Evolutionary conservation across 176 grass and related monocot species (phyloP).

Genomic region (Puccinellia tenuiflora): DNA sequence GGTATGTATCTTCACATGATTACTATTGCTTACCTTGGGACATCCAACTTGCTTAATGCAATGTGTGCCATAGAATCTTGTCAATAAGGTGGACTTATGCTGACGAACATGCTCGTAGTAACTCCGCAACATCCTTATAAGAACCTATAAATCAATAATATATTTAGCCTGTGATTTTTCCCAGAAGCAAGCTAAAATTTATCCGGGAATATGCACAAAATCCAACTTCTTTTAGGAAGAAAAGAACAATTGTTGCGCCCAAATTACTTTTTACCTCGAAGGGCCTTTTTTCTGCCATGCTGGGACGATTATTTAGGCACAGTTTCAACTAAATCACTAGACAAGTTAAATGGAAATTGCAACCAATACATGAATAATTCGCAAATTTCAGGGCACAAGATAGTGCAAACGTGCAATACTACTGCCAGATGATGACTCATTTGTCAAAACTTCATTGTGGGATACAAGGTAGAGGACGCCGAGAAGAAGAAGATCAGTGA

Average conservation of each 20-base stretch:
- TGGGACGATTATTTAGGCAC: not conserved
- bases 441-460: too few species aligned
- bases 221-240: not conserved
- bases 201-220: not conserved
- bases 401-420: not conserved
- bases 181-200: not conserved
- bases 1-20: not conserved
- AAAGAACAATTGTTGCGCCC: not conserved
- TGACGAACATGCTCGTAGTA: slow-evolving; percentile 62
- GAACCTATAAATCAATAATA: slow-evolving; percentile 31
- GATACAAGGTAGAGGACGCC: not conserved
- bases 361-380: not conserved
- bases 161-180: not conserved
- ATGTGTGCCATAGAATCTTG: slow-evolving; percentile 70
- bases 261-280: not conserved
- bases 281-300: not conserved
- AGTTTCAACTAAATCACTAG: not conserved
- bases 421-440: not conserved
- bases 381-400: not conserved
- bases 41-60: slow-evolving; percentile 71
- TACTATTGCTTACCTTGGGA: slow-evolving; percentile 45
- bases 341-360: not conserved
- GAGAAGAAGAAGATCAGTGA: not conserved
- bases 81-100: slow-evolving; percentile 51
- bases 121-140: slow-evolving; percentile 61